phyloP scores from a whole-genome alignment of 257 asterid species.

The Cynanchum wilfordii region DNA sequence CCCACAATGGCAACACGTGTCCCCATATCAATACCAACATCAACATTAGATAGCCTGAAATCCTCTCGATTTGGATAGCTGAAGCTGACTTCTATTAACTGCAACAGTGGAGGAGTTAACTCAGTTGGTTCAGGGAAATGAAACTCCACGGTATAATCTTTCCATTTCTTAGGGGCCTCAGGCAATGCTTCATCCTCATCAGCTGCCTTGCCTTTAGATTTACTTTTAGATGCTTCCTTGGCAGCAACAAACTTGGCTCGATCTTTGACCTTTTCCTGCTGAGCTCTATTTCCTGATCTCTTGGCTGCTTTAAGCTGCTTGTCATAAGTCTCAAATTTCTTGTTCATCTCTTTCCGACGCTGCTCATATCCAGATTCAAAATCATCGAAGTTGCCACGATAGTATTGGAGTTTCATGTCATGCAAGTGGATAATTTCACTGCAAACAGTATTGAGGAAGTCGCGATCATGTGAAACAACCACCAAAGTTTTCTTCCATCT shows the following conservation, averaged over 20 bases:
- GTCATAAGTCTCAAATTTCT: slow-evolving; percentile 23
- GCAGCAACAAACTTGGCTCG: slow-evolving; percentile 23
- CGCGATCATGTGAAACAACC: slow-evolving; percentile 33
- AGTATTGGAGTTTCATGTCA: slow-evolving; percentile 30
- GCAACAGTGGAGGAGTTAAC: slow-evolving; percentile 24
- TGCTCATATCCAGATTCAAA: slow-evolving; percentile 31
- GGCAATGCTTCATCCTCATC: slow-evolving; percentile 18
- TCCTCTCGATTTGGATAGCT: slow-evolving; percentile 27
- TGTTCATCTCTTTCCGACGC: slow-evolving; percentile 28
- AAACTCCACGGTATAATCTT: slow-evolving; percentile 30
- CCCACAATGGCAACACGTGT: slow-evolving; percentile 30
- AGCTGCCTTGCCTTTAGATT: slow-evolving; percentile 22
- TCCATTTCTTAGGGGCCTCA: slow-evolving; percentile 29
- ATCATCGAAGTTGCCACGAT: slow-evolving; percentile 26
- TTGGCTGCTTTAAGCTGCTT: slow-evolving; percentile 30
- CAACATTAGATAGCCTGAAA: slow-evolving; percentile 26
- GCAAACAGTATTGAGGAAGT: slow-evolving; percentile 32
- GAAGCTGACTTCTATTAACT: slow-evolving; percentile 29
- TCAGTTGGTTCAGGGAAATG: slow-evolving; percentile 33
- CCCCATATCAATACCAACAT: slow-evolving; percentile 28
- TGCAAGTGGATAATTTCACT: slow-evolving; percentile 27
- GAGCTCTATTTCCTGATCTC: slow-evolving; percentile 22
- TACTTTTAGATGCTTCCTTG: slow-evolving; percentile 23
- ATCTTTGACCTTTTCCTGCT: slow-evolving; percentile 28
- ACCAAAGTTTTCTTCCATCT: slow-evolving; percentile 38